These are phyloP conservation scores for Apophysomyces variabilis DNA, from an alignment of 371 early-diverging fungal species.

Conservation along the genomic window DNA sequence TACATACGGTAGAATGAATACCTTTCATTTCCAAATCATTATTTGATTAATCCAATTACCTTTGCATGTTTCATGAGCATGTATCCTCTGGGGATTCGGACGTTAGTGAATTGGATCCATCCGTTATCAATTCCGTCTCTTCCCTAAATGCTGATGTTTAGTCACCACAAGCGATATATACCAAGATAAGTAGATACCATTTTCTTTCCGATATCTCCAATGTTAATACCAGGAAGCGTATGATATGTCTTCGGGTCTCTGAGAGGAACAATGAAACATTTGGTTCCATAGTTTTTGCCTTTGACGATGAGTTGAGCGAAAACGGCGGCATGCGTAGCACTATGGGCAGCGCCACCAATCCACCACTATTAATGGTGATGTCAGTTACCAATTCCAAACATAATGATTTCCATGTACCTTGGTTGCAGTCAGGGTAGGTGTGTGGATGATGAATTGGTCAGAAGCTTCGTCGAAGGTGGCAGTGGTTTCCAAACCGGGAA, in stretches of 20 bases:
- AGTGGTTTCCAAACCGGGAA: slow-evolving; percentile 91
- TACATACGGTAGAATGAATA: background rate
- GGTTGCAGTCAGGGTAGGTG: slow-evolving; percentile 89
- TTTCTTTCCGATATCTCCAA: slow-evolving; percentile 77
- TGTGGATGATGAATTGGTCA: slow-evolving; percentile 90
- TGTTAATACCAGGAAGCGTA: slow-evolving; percentile 64
- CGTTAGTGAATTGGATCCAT: slow-evolving; percentile 84
- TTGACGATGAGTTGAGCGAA: slow-evolving; percentile 83
- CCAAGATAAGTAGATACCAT: slow-evolving; percentile 43
- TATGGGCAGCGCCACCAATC: slow-evolving; percentile 94
- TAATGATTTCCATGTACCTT: slow-evolving; percentile 46
- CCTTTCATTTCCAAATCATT: background rate
- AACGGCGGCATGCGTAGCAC: slow-evolving; percentile 83
- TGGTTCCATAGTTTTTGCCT: slow-evolving; percentile 79
- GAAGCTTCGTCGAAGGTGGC: slow-evolving; percentile 87
- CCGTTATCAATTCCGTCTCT: slow-evolving; percentile 87
- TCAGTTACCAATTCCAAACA: background rate
- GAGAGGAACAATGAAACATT: slow-evolving; percentile 80
- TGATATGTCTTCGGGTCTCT: slow-evolving; percentile 64
- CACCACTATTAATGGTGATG: slow-evolving; percentile 71
- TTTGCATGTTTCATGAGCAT: slow-evolving; percentile 94
- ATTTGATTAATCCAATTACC: slow-evolving; percentile 9
- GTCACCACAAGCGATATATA: background rate
- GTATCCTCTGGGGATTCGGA: slow-evolving; percentile 79
- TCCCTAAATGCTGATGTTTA: slow-evolving; percentile 34